A percentile compares a stretch with the other conserved stretches of the same genome.
Evolutionary conservation across 306 rosid species (phyloP).

Genomic region (Cucurbita ficifolia): DNA sequence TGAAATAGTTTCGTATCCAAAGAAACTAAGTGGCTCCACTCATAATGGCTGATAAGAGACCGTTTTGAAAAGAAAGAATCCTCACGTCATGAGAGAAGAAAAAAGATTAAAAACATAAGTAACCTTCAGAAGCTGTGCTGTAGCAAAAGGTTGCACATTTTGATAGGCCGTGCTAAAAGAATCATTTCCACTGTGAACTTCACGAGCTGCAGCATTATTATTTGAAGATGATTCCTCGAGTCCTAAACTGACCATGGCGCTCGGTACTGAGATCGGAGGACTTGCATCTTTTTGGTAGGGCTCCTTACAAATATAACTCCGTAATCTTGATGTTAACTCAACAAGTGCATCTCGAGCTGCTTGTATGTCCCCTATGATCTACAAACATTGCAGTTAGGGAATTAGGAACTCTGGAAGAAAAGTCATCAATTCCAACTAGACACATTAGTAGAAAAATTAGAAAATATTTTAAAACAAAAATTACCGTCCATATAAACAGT

Average conservation of each 20-base stretch:
- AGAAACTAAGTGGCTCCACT: background rate
- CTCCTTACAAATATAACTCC: conserved; percentile 67
- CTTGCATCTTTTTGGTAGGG: conserved; percentile 47
- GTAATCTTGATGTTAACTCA: conserved; percentile 80
- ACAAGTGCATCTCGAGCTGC: conserved; percentile 86
- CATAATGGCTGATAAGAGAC: background rate
- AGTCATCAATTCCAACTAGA: background rate
- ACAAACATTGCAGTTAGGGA: background rate
- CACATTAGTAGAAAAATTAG: background rate
- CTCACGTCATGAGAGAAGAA: background rate
- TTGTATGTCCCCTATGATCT: conserved; percentile 91
- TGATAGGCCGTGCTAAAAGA: conserved; percentile 30
- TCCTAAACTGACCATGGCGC: conserved; percentile 15
- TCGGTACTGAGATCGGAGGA: conserved; percentile 30
- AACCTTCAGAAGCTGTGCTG: conserved; percentile 49
- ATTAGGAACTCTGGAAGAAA: background rate
- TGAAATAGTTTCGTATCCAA: background rate
- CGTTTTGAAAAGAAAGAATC: background rate
- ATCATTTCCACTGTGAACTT: conserved; percentile 25
- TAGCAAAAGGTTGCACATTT: conserved; percentile 32
- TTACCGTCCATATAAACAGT: background rate
- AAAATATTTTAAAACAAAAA: too few relatives aligned
- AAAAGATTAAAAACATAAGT: conserved; percentile 2
- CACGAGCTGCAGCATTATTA: conserved; percentile 29
- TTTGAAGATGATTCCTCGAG: conserved; percentile 39